Percentiles rank a stretch among this genome's conserved stretches.
phyloP scores from a whole-genome alignment of 2,329 filamentous ascomycete species.

The Trichoderma guizhouense region DNA sequence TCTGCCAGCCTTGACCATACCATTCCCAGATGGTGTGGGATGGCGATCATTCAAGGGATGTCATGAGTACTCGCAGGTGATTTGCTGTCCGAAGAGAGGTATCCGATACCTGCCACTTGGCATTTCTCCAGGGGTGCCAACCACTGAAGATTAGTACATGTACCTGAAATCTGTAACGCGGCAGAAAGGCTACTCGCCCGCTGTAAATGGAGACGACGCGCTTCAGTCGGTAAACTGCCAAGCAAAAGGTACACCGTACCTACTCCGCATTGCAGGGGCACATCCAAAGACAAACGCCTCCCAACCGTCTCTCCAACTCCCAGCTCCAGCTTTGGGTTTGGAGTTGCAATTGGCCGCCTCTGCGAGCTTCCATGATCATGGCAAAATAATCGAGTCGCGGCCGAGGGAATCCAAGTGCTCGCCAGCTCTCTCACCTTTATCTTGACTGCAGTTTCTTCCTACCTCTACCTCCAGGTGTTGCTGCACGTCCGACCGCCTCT shows the following conservation, averaged over 20 bases:
- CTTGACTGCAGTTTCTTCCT: background rate
- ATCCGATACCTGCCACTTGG: background rate
- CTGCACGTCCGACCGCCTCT: background rate
- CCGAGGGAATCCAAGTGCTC: background rate
- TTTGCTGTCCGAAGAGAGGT: background rate
- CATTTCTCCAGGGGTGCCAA: background rate
- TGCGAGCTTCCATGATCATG: background rate
- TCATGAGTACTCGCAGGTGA: background rate
- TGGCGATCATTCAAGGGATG: background rate
- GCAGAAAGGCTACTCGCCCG: background rate
- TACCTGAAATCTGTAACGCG: background rate
- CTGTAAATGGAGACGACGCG: background rate
- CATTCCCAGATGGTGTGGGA: background rate
- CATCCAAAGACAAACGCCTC: background rate
- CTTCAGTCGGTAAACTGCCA: background rate
- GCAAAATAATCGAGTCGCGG: background rate
- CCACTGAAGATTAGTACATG: background rate
- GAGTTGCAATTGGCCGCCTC: background rate
- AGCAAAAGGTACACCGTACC: background rate
- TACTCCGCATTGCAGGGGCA: background rate
- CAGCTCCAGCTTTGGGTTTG: background rate
- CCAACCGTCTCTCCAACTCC: background rate
- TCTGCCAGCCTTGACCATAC: background rate
- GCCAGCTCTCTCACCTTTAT: background rate
- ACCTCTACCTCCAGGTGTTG: background rate